Conservation (phyloP, 345 rosid genomes). For the Eucalyptus leucophloia region DNA sequence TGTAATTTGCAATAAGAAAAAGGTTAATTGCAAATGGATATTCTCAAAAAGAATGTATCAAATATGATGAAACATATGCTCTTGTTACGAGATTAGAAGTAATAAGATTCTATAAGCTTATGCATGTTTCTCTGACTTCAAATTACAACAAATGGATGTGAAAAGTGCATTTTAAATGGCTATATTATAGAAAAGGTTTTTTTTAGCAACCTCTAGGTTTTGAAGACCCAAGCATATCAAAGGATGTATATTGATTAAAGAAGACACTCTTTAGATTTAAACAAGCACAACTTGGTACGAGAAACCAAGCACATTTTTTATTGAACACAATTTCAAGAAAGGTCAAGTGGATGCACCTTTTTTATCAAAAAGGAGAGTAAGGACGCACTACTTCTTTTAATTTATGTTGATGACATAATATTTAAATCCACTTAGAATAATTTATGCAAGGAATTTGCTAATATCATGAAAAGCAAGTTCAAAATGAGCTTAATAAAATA, state of each 20-base stretch:
- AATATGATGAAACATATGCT: background rate
- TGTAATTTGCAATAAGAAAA: background rate
- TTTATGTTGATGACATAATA: background rate
- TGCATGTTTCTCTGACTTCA: background rate
- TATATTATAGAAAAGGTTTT: background rate
- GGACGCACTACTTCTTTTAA: background rate
- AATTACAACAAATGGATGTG: background rate
- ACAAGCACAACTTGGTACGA: background rate
- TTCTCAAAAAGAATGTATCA: background rate
- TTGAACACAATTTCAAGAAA: background rate
- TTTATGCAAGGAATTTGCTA: too few relatives aligned
- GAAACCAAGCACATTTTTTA: background rate
- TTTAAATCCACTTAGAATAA: background rate
- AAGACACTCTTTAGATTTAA: background rate
- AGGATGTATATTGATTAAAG: too few relatives aligned
- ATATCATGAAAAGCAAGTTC: background rate
- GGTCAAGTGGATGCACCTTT: background rate
- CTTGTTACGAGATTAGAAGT: background rate
- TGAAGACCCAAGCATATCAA: background rate
- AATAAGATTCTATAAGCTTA: background rate
- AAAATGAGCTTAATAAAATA: background rate
- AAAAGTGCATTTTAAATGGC: background rate
- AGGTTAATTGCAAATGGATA: background rate
- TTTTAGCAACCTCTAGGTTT: background rate
- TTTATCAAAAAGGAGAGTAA: background rate